Conservation (phyloP, 2,329 filamentous ascomycete genomes). For the Lojkania enalia region DNA sequence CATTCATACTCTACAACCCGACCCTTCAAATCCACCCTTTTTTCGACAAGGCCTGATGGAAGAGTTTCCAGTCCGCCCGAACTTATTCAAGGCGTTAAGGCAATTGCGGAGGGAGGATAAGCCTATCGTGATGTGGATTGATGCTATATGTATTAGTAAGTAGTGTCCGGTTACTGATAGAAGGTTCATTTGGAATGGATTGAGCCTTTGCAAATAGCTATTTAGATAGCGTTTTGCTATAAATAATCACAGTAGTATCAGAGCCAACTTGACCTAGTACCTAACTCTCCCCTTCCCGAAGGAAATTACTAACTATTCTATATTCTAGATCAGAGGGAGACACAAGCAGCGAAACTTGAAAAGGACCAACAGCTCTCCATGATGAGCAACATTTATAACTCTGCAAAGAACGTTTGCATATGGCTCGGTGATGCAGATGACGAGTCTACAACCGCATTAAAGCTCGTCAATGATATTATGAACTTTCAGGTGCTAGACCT, state of each 20-base stretch:
- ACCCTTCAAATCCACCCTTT: neutral
- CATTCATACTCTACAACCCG: neutral
- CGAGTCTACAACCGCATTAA: neutral
- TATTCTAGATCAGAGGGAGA: constrained; percentile 29
- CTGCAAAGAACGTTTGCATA: constrained; percentile 7
- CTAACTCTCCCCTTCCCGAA: no score
- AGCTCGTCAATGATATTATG: constrained; percentile 2
- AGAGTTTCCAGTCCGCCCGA: constrained; percentile 3
- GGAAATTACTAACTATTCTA: no score
- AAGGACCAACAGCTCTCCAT: constrained; percentile 24
- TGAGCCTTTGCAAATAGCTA: no score
- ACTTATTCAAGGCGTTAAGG: constrained; percentile 6
- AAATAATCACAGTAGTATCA: no score
- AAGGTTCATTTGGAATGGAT: no score
- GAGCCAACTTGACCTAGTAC: no score
- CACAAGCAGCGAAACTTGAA: constrained; percentile 12
- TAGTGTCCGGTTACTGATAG: no score
- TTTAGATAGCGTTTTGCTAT: no score
- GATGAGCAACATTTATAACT: constrained; percentile 20
- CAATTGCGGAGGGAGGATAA: neutral
- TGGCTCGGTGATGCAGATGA: constrained; percentile 4
- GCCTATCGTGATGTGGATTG: constrained; percentile 26
- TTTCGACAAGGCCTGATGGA: neutral
- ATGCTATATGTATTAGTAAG: constrained; percentile 36
- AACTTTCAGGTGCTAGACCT: constrained; percentile 6